Conservation (phyloP, 1,284 basidiomycete genomes). For the Afroboletus lepidellus region DNA sequence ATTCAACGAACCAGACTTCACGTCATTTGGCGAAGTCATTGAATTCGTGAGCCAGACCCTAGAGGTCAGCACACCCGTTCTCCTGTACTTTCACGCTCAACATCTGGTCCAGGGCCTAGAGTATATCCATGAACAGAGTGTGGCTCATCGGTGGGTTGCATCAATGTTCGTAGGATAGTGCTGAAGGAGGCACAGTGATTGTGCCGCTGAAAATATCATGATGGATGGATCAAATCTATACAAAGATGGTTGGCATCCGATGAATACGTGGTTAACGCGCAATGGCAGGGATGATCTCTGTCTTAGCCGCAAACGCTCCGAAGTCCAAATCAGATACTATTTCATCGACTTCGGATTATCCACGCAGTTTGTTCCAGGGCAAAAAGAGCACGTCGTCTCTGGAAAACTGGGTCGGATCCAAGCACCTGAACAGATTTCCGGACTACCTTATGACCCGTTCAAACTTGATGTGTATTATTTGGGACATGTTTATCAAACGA, state of each 20-base stretch:
- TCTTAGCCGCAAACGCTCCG: slow-evolving; percentile 8
- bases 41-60: slow-evolving; percentile 37
- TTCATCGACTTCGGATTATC: slow-evolving; percentile 31
- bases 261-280: slow-evolving; percentile 2
- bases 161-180: background rate
- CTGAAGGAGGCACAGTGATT: slow-evolving; percentile 23
- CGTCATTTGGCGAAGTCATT: slow-evolving; percentile 30
- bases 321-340: slow-evolving; percentile 24
- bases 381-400: background rate
- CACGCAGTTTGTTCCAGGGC: background rate
- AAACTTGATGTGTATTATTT: slow-evolving; percentile 21
- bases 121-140: slow-evolving; percentile 30
- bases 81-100: background rate
- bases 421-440: slow-evolving; percentile 15
- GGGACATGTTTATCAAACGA: slow-evolving; percentile 15
- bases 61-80: slow-evolving; percentile 22
- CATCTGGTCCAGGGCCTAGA: slow-evolving; percentile 24
- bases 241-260: slow-evolving; percentile 29
- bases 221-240: slow-evolving; percentile 29
- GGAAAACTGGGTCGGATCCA: slow-evolving; percentile 6
- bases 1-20: slow-evolving; percentile 32
- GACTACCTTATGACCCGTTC: slow-evolving; percentile 19
- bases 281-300: slow-evolving; percentile 1
- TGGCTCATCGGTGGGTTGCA: slow-evolving; percentile 23
- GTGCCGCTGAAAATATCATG: slow-evolving; percentile 26